Evolutionary conservation across 371 early-diverging fungal genomes (phyloP), one percentile per base, ranked within the genome.

Genomic region (Thermomucor indicae-seudaticae): DNA sequence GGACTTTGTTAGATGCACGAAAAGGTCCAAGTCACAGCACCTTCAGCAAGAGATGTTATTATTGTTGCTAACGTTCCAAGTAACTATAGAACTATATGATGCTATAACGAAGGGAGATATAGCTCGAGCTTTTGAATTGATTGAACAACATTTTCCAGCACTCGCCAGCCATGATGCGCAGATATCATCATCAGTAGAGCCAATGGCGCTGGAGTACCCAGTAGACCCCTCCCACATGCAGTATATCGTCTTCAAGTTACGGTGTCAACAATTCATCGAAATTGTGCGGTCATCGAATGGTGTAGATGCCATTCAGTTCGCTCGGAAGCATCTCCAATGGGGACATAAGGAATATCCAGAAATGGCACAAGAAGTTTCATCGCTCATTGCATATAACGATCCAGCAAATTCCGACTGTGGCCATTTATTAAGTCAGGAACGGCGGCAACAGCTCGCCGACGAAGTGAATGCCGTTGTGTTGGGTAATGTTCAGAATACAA

Each of bases 181-280:
- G n/a, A 23, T 27, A 19, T 45, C 40, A 3, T 30, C 31, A 29
- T 19, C 50, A 43, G 4, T 19, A 38, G 28, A 51, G 35, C 37
- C 37, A 14, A 19, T 19, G 8, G 44, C 16, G 12, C n/a, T 30
- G 2, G 25, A 44, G 19, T 34, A 34, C 25, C 23, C 24, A 4
- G 28, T 20, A 19, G 49, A 35, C 34, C 20, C 37, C 0, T 29
- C 49, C 10, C 49, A 49, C 0, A 17, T 51, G 42, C 43, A 43
- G 19, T 42, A 42, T 14, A 51, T 43, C n/a, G 25, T 51, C 29
- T 67, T 67, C 41, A 57, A 65, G 43, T 44, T 72, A 14, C 60
- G 62, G 41, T 72, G 72, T 22, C 72, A 72, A 41, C 65, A 64
- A 12, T 72, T 72, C 46, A 53, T 72, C 11, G 72, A 64, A 32